These are phyloP conservation scores for Alternaria triticina DNA, from an alignment of 2,329 filamentous ascomycete genomes.

Conservation along the genomic window DNA sequence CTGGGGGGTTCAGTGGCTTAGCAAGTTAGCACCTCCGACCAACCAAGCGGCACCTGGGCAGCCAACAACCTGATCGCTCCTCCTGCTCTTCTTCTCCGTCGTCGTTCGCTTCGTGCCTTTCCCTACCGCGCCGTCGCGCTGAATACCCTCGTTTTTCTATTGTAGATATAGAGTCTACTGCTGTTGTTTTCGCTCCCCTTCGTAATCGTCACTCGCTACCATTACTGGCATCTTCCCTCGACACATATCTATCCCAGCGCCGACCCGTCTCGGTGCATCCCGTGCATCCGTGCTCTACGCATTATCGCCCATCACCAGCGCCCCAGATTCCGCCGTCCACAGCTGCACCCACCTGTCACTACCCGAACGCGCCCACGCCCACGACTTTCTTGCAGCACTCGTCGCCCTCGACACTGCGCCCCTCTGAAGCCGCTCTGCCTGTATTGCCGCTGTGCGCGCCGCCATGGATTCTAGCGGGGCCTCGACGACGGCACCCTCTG, in stretches of 20 bases:
- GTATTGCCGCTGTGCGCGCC: conserved; percentile 28
- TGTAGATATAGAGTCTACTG: conserved; percentile 5
- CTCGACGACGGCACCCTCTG: conserved; percentile 22
- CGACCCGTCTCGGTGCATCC: conserved; percentile 17
- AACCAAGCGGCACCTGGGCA: conserved; percentile 9
- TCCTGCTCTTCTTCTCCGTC: conserved; percentile 13
- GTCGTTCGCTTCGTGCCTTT: conserved; percentile 16
- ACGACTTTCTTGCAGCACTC: background rate
- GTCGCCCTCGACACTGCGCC: background rate
- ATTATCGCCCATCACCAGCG: conserved; percentile 11
- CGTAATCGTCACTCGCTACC: conserved; percentile 16
- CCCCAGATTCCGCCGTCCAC: conserved; percentile 1
- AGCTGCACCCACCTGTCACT: conserved; percentile 5
- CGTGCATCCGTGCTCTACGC: conserved; percentile 23
- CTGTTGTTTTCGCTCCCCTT: background rate
- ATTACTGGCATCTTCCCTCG: conserved; percentile 3
- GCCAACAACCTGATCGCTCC: conserved; percentile 8
- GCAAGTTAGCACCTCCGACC: conserved; percentile 11
- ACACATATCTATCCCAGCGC: conserved; percentile 1
- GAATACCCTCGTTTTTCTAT: conserved; percentile 11
- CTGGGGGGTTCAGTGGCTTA: conserved; percentile 13
- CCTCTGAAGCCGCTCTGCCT: conserved; percentile 17
- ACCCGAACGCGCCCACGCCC: conserved; percentile 6
- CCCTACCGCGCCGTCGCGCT: conserved; percentile 12
- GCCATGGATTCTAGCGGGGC: conserved; percentile 38